Evolutionary conservation across 768 basidiomycete species (phyloP).

Genomic region (Suillus discolor): DNA sequence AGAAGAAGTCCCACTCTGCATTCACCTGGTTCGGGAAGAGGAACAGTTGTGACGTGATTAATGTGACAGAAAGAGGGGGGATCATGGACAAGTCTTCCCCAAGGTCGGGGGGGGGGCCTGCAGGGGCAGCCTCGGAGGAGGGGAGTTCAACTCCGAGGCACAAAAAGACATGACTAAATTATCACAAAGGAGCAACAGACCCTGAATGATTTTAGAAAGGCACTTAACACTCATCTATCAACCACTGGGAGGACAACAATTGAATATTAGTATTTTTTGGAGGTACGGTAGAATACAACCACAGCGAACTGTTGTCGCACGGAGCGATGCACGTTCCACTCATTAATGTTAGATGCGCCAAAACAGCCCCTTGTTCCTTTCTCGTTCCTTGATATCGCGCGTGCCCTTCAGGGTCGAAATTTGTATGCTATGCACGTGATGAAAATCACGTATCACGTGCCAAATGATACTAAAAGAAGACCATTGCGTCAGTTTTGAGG

Average conservation of each 20-base stretch:
- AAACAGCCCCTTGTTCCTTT: neutral
- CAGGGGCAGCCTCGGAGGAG: neutral
- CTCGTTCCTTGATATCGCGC: neutral
- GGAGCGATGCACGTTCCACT: neutral
- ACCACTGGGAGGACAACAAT: neutral
- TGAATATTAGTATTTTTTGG: neutral
- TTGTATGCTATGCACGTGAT: constrained; percentile 10
- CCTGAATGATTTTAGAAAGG: neutral
- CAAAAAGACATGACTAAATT: neutral
- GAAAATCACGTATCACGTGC: constrained; percentile 12
- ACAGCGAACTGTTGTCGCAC: neutral
- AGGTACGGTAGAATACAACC: neutral
- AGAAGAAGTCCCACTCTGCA: neutral
- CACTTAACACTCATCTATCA: neutral
- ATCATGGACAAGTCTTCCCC: neutral
- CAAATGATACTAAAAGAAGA: constrained; percentile 19
- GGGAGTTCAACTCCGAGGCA: neutral
- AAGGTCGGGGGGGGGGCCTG: neutral
- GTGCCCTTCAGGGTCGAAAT: neutral
- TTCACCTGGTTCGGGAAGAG: neutral
- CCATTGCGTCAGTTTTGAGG: neutral
- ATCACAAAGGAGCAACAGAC: neutral
- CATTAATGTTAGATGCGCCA: neutral
- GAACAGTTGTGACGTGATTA: neutral
- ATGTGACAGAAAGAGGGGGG: neutral